A percentile compares a stretch with the other conserved stretches of the same genome.
phyloP scores from a whole-genome alignment of 208 protist species.

The Crithidia expoeki region DNA sequence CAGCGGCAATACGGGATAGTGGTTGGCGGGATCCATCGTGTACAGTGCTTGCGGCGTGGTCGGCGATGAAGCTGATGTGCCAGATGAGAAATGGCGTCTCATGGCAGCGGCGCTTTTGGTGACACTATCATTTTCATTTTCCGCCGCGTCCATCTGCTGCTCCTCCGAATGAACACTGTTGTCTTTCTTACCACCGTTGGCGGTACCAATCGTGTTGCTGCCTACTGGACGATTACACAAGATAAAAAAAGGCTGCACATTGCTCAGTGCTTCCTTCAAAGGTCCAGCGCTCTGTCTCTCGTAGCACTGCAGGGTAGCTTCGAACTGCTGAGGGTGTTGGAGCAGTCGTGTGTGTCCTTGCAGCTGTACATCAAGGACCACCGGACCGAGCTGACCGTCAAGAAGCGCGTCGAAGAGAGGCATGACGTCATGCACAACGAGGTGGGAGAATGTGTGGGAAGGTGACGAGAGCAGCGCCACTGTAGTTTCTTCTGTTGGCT shows the following conservation, averaged over 20 bases:
- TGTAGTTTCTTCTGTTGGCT: too few species aligned
- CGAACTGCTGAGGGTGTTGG: conserved; percentile 53
- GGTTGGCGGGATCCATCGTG: conserved; percentile 39
- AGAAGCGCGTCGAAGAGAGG: conserved; percentile 51
- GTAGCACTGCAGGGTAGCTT: conserved; percentile 31
- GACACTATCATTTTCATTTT: too few species aligned
- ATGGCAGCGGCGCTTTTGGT: neutral
- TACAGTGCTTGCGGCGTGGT: conserved; percentile 39
- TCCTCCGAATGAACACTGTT: too few species aligned
- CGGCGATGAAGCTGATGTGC: neutral
- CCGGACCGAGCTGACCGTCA: conserved; percentile 53
- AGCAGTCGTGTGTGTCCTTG: conserved; percentile 40
- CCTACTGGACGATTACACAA: conserved; percentile 13
- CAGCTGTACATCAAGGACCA: conserved; percentile 70
- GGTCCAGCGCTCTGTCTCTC: conserved; percentile 33
- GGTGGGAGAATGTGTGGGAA: neutral
- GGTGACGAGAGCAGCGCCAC: neutral
- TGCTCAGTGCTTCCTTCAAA: conserved; percentile 31
- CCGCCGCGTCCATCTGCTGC: too few species aligned
- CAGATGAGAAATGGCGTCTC: too few species aligned
- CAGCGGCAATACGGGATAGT: conserved; percentile 51
- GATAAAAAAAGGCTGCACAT: conserved; percentile 51
- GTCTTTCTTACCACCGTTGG: neutral
- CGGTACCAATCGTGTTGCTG: too few species aligned
- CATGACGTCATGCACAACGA: conserved; percentile 46